Conservation (phyloP, 345 rosid genomes). For the Melaleuca alternifolia region DNA sequence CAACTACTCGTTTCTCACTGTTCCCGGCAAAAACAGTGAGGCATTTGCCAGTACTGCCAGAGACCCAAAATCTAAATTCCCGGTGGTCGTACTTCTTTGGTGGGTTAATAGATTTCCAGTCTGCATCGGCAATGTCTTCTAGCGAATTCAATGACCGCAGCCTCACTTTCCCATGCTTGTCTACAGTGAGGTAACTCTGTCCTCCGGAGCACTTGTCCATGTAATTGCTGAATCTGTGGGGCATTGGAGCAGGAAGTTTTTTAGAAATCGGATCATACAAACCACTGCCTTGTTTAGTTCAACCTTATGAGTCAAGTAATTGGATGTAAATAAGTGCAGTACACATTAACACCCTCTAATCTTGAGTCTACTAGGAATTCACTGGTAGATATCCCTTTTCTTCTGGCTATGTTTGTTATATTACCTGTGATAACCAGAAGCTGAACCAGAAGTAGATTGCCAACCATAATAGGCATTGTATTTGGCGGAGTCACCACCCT, state of each 20-base stretch:
- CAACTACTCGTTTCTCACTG: conserved; percentile 11
- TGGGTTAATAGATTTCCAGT: conserved; percentile 36
- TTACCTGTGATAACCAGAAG: conserved; percentile 40
- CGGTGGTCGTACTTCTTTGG: conserved; percentile 24
- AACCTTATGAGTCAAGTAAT: background rate
- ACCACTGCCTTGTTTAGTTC: background rate
- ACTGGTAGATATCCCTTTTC: background rate
- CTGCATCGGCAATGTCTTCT: conserved; percentile 24
- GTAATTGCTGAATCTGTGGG: conserved; percentile 33
- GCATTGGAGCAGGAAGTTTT: background rate
- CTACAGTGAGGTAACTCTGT: conserved; percentile 25
- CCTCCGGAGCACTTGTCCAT: conserved; percentile 35
- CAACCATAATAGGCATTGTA: conserved; percentile 43
- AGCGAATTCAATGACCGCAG: conserved; percentile 28
- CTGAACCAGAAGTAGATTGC: conserved; percentile 42
- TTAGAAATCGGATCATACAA: background rate
- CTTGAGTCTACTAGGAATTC: background rate
- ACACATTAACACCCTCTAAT: background rate
- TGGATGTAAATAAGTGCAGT: background rate
- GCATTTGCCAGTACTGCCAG: conserved; percentile 35
- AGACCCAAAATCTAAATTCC: conserved; percentile 28
- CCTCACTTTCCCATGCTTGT: conserved; percentile 23
- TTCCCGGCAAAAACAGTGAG: conserved; percentile 24
- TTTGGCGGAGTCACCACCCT: conserved; percentile 19
- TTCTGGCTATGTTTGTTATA: background rate